Conservation (phyloP, 208 protist species). For the Porcisia hertigi region DNA sequence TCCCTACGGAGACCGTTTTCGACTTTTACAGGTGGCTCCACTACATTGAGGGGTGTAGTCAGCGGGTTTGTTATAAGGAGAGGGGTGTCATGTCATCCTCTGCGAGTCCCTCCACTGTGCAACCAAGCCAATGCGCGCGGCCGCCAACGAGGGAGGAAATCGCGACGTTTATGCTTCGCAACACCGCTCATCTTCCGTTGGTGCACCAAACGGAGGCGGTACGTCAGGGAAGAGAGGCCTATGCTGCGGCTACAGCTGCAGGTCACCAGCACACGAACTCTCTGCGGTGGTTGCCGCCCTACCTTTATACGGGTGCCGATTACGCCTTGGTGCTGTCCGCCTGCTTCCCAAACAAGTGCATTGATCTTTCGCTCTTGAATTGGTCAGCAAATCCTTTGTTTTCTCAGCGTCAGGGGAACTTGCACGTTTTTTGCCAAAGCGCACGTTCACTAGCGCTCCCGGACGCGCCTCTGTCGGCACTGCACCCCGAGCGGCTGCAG, state of each 20-base stretch:
- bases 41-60: too few relatives aligned
- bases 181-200: conserved; percentile 35
- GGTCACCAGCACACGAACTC: background rate
- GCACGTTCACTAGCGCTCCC: conserved; percentile 37
- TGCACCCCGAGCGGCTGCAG: conserved; percentile 51
- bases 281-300: conserved; percentile 25
- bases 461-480: conserved; percentile 44
- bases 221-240: background rate
- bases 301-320: conserved; percentile 70
- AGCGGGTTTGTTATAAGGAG: background rate
- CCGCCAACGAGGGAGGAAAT: conserved; percentile 31
- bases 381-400: conserved; percentile 58
- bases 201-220: conserved; percentile 2
- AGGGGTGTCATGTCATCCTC: background rate
- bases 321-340: conserved; percentile 70
- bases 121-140: background rate
- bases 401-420: conserved; percentile 58
- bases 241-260: background rate
- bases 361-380: conserved; percentile 55
- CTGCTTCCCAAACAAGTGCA: conserved; percentile 51
- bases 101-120: background rate
- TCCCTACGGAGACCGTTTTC: background rate
- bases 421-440: conserved; percentile 57
- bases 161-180: conserved; percentile 43
- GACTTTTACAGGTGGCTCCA: background rate